Base-by-base conservation (phyloP, 2,329 filamentous ascomycete species). In the Hawksworthiomyces lignivorus region DNA sequence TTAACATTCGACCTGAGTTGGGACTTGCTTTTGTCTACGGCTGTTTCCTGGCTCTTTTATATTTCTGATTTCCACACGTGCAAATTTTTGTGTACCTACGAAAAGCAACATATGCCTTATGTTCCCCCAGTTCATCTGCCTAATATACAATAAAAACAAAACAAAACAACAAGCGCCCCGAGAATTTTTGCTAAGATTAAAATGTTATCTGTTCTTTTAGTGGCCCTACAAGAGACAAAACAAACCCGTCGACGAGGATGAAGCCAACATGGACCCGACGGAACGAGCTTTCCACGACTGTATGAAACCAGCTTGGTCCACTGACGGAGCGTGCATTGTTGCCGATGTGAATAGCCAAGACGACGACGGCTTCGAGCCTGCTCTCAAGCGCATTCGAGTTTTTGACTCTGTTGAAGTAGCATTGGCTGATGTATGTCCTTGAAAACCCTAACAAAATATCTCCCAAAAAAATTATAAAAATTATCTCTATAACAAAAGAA, bases 151-250 rank as follows among this genome's bases (percentile, higher is more conserved):
- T 18, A 35, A 41, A 37, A 28, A 29, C 30, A 15, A 44, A 30
- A 22, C 30, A 36, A 22, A 6, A 18, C 9, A 52, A 54, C 54
- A 55, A 54, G 57, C n/a, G n/a, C n/a, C n/a, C n/a, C n/a, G 42
- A 48, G 44, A 54, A 57, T 47, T 56, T 54, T 62, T 64, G 60
- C 69, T 73, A 70, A 77, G 61, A 62, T 56, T 59, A 57, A 56
- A 51, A 56, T 57, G 52, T 50, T 57, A 56, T 57, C 8, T 26
- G 24, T 61, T 52, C 53, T 53, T 64, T 56, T 78, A 94, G 87
- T 94, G 83, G 78, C 87, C 87, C 39, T 92, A 92, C 68, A 75
- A 85, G 61, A 86, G 87, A 67, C 79, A 80, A 63, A 69, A 80
- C 49, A 87, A 89, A 57, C 77, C 76, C 29, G 73, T 78, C 54